Base-by-base conservation (phyloP, 1,139 yeast genomes). In the Blastobotrys elegans region DNA sequence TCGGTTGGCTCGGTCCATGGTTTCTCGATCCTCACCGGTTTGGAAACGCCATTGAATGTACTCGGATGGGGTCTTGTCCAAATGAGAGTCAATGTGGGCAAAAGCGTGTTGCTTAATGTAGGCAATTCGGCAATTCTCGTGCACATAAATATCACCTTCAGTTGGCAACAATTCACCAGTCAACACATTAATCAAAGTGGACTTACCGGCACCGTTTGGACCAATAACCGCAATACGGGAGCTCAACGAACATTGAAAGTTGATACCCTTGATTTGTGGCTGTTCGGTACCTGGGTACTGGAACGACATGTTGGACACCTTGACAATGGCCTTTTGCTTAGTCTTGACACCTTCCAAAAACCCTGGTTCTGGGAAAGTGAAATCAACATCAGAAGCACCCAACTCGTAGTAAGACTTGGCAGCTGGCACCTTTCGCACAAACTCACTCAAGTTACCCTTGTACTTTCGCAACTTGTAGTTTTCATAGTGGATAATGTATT, bases 21-120 rank as follows among this genome's bases (percentile, higher is more conserved):
- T 92, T 81, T 92, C 98, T 80, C 98, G 88, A 76, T 92, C 98
- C 80, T 92, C 98, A 88, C 98, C 98, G 71, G 98, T 92, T 80
- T 92, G 98, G 97, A 90, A 92, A 83, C 98, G 90, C 98, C 98
- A 92, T 81, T 92, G 98, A 65, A 92, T 92, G 79, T 92, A 92
- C 80, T 92, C 98, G 68, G 97, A 89, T 70, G 98, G 98, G 69
- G 98, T 92, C 82, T 86, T 86, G 82, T 92, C 98, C 75, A 90
- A 83, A 73, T 92, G 98, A 74, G 87, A 82, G 77, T 92, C 98
- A 70, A 92, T 89, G 75, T 92, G 98, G 58, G 97, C 97, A 71
- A 92, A 92, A 73, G 98, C 98, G 75, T 92, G 97, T 80, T 92
- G 98, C 80, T 92, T 92, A 68, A 92, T 90, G 90, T 92, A 92